Percentiles rank a stretch among this genome's conserved stretches.
phyloP scores from a whole-genome alignment of 192 early-diverging fungal species.

The Diversispora epigaea region DNA sequence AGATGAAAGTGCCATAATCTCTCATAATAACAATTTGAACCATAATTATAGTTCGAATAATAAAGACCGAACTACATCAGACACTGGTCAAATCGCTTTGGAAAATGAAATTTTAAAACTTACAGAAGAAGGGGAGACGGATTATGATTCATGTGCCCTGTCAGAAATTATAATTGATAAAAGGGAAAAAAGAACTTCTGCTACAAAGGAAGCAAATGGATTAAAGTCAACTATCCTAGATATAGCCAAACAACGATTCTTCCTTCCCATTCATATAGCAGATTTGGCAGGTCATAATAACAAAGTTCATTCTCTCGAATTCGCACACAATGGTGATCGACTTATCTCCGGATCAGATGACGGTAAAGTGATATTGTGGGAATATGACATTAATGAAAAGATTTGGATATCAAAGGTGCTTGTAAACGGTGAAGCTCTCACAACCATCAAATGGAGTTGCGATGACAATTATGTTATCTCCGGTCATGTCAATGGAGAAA shows the following conservation, averaged over 20 bases:
- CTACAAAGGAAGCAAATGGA: neutral
- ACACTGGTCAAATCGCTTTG: too few relatives aligned
- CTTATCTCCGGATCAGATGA: slow-evolving; percentile 75
- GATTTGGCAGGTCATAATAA: slow-evolving; percentile 70
- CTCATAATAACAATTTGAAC: too few relatives aligned
- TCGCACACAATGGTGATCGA: slow-evolving; percentile 65
- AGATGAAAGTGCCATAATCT: too few relatives aligned
- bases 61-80: too few relatives aligned
- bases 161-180: too few relatives aligned
- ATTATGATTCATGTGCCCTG: too few relatives aligned
- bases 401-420: slow-evolving; percentile 53
- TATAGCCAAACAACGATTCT: neutral
- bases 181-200: too few relatives aligned
- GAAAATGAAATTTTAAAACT: too few relatives aligned
- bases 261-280: slow-evolving; percentile 51
- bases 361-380: slow-evolving; percentile 78
- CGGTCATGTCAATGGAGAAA: slow-evolving; percentile 65
- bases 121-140: too few relatives aligned
- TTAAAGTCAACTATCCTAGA: neutral
- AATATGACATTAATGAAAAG: slow-evolving; percentile 46
- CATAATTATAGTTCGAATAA: too few relatives aligned
- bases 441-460: slow-evolving; percentile 68
- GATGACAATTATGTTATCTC: slow-evolving; percentile 69
- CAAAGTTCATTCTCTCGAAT: slow-evolving; percentile 72
- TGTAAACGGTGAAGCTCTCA: slow-evolving; percentile 19